A percentile compares a stretch with the other conserved stretches of the same genome.
Conservation (phyloP, 345 rosid species). For the Brassica carinata region DNA sequence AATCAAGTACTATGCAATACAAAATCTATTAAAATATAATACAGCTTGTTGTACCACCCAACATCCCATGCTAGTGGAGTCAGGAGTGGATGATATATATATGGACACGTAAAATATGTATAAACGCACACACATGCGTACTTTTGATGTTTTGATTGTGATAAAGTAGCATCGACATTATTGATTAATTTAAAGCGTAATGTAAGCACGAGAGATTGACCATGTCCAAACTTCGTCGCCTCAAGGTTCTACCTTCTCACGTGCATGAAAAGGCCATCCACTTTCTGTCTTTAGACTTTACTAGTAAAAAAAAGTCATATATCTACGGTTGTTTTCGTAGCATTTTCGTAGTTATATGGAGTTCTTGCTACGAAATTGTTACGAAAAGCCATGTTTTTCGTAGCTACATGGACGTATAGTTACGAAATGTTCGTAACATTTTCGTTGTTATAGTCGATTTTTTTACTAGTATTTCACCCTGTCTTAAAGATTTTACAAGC, state of each 20-base stretch:
- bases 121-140: slow-evolving; percentile 8
- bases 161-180: slow-evolving; percentile 13
- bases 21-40: not conserved
- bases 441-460: too few species aligned
- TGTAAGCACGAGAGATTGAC: slow-evolving; percentile 24
- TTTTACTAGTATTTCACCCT: not conserved
- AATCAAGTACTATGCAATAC: not conserved
- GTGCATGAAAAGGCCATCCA: slow-evolving; percentile 38
- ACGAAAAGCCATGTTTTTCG: too few species aligned
- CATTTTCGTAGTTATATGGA: too few species aligned
- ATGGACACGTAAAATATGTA: slow-evolving; percentile 25
- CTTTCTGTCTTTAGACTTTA: not conserved
- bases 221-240: slow-evolving; percentile 34
- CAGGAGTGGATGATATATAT: slow-evolving; percentile 29
- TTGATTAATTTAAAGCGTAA: slow-evolving; percentile 23
- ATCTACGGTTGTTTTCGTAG: too few species aligned
- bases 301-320: too few species aligned
- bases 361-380: too few species aligned
- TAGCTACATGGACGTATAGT: too few species aligned
- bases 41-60: slow-evolving; percentile 1
- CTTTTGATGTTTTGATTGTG: slow-evolving; percentile 13
- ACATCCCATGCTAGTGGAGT: slow-evolving; percentile 36
- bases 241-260: slow-evolving; percentile 31
- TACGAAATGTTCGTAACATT: too few species aligned
- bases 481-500: not conserved